phyloP scores from a whole-genome alignment of 2,329 filamentous ascomycete genomes.

The Colletotrichum ledebouriae region DNA sequence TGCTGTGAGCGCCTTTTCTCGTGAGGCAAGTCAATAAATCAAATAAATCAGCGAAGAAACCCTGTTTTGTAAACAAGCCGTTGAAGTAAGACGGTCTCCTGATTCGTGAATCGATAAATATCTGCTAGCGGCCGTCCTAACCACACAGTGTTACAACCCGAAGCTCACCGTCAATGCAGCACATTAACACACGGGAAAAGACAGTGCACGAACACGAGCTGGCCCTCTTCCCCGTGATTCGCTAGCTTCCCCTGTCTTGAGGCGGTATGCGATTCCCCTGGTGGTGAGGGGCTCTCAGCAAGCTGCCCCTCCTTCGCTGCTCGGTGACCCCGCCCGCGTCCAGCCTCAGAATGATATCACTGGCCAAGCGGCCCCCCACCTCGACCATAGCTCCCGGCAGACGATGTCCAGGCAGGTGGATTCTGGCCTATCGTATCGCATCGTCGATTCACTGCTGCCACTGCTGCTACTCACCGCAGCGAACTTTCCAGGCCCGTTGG shows the following conservation, averaged over 20 bases:
- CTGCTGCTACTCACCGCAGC: constrained; percentile 29
- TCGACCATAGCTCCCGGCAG: constrained; percentile 24
- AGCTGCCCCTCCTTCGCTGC: constrained; percentile 36
- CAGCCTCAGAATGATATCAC: constrained; percentile 39
- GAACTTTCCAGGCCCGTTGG: constrained; percentile 19
- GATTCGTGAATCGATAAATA: background rate
- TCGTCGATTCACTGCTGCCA: constrained; percentile 17
- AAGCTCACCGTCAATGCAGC: background rate
- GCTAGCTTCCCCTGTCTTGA: background rate
- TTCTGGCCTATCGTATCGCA: constrained; percentile 27
- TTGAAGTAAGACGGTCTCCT: background rate
- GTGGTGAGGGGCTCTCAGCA: constrained; percentile 26
- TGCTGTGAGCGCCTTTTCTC: constrained; percentile 12
- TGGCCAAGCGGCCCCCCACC: constrained; percentile 38
- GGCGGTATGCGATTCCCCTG: constrained; percentile 28
- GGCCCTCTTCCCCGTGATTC: constrained; percentile 7
- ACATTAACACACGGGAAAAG: background rate
- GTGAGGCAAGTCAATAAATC: background rate
- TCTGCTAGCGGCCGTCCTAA: too few relatives aligned
- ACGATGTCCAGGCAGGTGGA: constrained; percentile 2
- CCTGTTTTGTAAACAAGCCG: background rate
- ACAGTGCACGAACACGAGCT: constrained; percentile 11
- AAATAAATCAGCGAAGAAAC: background rate
- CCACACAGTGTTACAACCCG: too few relatives aligned
- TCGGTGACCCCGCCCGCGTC: constrained; percentile 32